A percentile compares a stretch with the other conserved stretches of the same genome.
These are phyloP conservation scores for Trichosporon inkin DNA, from an alignment of 1,284 basidiomycete species.

Conservation along the genomic window DNA sequence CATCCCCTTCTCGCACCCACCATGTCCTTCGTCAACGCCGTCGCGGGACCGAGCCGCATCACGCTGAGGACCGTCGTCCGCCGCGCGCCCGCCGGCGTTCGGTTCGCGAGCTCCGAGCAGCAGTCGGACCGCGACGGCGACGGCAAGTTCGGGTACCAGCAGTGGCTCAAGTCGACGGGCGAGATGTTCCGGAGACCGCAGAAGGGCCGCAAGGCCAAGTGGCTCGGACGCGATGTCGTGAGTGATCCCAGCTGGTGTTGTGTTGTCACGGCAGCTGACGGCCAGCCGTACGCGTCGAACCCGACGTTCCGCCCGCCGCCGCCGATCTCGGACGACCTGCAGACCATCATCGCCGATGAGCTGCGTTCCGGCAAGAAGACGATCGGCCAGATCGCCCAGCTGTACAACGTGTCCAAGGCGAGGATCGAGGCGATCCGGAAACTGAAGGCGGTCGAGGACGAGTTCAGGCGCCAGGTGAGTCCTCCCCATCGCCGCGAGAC, in stretches of 20 bases:
- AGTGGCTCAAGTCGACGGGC: constrained; percentile 7
- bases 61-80: neutral
- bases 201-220: constrained; percentile 37
- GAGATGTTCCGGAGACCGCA: constrained; percentile 22
- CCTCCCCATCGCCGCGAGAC: neutral
- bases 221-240: constrained; percentile 45
- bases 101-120: neutral
- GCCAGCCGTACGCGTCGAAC: constrained; percentile 46
- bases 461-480: constrained; percentile 47
- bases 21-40: constrained; percentile 17
- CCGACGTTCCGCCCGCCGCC: constrained; percentile 48
- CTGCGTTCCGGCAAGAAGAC: constrained; percentile 26
- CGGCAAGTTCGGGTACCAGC: neutral
- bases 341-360: constrained; percentile 35
- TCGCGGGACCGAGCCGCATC: constrained; percentile 24
- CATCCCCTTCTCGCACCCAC: neutral
- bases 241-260: constrained; percentile 19
- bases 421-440: constrained; percentile 46
- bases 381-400: constrained; percentile 35
- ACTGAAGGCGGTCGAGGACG: constrained; percentile 46
- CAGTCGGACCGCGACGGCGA: neutral
- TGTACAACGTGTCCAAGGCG: constrained; percentile 45
- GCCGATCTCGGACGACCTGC: constrained; percentile 43
- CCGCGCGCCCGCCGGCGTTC: neutral
- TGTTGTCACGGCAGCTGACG: constrained; percentile 13